Conservation (phyloP, 108 stramenopile species). For the Mediolabrus comicus region DNA sequence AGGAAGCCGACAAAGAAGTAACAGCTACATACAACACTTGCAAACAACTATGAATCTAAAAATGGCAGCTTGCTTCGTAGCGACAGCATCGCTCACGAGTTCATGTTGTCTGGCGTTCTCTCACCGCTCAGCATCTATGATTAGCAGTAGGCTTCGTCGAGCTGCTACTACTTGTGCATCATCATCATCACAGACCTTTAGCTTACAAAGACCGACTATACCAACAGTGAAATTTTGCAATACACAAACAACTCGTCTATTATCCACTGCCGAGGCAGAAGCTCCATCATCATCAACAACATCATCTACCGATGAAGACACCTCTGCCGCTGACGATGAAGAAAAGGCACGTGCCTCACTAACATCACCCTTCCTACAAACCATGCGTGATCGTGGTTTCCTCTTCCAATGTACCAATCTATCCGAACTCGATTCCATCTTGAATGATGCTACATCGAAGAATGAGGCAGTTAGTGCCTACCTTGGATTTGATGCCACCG, state of each 20-base stretch:
- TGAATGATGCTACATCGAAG: constrained; percentile 23
- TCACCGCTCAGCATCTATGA: neutral
- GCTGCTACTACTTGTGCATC: no score
- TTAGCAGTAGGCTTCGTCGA: neutral
- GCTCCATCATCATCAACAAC: neutral
- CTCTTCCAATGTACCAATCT: constrained; percentile 87
- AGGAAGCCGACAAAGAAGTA: neutral
- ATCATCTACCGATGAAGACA: constrained; percentile 2
- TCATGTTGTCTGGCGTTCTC: constrained; percentile 3
- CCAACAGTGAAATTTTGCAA: neutral
- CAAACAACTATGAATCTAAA: constrained; percentile 26
- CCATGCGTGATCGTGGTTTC: constrained; percentile 85
- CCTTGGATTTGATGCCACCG: constrained; percentile 98
- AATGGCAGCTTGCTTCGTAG: constrained; percentile 22
- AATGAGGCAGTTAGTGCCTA: constrained; percentile 67
- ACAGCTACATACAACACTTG: no score
- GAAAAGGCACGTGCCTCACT: constrained; percentile 58
- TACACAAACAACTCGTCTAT: neutral
- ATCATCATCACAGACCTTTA: neutral
- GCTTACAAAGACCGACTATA: neutral
- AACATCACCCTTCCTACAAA: constrained; percentile 71
- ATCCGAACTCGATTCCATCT: constrained; percentile 56
- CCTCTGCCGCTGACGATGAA: constrained; percentile 16
- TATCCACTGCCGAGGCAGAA: constrained; percentile 10
- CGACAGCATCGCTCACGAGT: neutral